These are phyloP conservation scores for Amanita brunnescens DNA, from an alignment of 768 basidiomycete species.

Conservation along the genomic window DNA sequence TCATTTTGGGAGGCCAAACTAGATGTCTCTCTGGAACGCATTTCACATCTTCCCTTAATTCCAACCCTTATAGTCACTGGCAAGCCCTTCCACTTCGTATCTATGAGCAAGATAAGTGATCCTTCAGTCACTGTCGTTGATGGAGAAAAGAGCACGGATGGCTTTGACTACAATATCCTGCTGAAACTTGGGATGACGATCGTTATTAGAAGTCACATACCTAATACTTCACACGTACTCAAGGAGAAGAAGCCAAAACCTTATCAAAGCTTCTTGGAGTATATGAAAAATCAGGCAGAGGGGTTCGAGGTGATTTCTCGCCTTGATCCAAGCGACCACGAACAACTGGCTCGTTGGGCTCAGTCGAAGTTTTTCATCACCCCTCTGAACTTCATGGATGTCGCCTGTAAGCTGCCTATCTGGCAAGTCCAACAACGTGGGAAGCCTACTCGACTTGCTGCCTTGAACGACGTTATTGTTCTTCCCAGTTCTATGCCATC, in stretches of 20 bases:
- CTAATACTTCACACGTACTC: too few relatives aligned
- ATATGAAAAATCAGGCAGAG: slow-evolving; percentile 7
- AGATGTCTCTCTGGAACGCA: not conserved
- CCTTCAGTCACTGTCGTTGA: slow-evolving; percentile 17
- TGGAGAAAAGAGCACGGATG: slow-evolving; percentile 1
- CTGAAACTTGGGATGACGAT: slow-evolving; percentile 18
- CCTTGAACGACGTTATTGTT: slow-evolving; percentile 11
- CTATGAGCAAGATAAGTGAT: slow-evolving; percentile 20
- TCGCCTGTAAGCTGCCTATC: slow-evolving; percentile 24
- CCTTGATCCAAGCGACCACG: slow-evolving; percentile 12
- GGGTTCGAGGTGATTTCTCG: too few relatives aligned
- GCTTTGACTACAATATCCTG: slow-evolving; percentile 14
- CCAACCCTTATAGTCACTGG: too few relatives aligned
- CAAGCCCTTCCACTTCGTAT: slow-evolving; percentile 8
- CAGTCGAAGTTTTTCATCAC: slow-evolving; percentile 10
- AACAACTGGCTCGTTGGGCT: slow-evolving; percentile 24
- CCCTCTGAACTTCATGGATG: slow-evolving; percentile 10
- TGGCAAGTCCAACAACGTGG: slow-evolving; percentile 18
- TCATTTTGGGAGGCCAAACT: slow-evolving; percentile 1
- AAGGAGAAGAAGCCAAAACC: slow-evolving; percentile 14
- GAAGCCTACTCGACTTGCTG: slow-evolving; percentile 11
- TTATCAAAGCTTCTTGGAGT: slow-evolving; percentile 14
- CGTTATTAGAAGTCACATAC: slow-evolving; percentile 14
- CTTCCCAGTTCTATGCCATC: slow-evolving; percentile 9
- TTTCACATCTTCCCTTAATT: not conserved